These are phyloP conservation scores for Starmerella potacharoeniae DNA, from an alignment of 805 yeast species.

Conservation along the genomic window DNA sequence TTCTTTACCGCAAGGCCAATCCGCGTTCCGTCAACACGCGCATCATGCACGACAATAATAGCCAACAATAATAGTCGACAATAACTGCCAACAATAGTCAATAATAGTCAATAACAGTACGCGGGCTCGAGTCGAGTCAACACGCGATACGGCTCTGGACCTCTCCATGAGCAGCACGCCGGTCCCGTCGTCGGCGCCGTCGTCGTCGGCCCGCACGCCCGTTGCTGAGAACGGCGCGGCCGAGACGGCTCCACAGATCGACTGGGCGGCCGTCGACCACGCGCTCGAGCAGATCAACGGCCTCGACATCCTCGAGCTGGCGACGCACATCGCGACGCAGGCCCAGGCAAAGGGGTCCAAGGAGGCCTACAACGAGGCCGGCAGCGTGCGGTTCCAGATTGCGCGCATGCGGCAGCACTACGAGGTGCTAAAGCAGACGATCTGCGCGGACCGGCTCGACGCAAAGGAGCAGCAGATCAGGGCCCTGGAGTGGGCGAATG, in stretches of 20 bases:
- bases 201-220: background rate
- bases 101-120: too few relatives aligned
- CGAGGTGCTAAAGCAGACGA: slow-evolving; percentile 13
- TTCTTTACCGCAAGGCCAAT: too few relatives aligned
- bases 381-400: slow-evolving; percentile 22
- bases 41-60: too few relatives aligned
- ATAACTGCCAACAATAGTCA: too few relatives aligned
- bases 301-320: slow-evolving; percentile 23
- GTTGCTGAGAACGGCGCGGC: background rate
- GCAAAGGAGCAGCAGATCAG: slow-evolving; percentile 14
- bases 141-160: background rate
- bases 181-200: background rate
- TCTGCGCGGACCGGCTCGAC: slow-evolving; percentile 18
- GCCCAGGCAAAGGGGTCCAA: slow-evolving; percentile 22
- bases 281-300: slow-evolving; percentile 18
- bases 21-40: too few relatives aligned
- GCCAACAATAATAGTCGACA: too few relatives aligned
- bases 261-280: slow-evolving; percentile 21
- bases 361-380: slow-evolving; percentile 25
- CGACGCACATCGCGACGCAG: slow-evolving; percentile 16
- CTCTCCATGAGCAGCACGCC: background rate
- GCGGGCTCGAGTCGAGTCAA: background rate
- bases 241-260: background rate
- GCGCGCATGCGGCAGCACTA: slow-evolving; percentile 18
- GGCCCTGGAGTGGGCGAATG: slow-evolving; percentile 15